These are phyloP conservation scores for Solanum chiquidenum DNA, from an alignment of 257 asterid species.

Conservation along the genomic window DNA sequence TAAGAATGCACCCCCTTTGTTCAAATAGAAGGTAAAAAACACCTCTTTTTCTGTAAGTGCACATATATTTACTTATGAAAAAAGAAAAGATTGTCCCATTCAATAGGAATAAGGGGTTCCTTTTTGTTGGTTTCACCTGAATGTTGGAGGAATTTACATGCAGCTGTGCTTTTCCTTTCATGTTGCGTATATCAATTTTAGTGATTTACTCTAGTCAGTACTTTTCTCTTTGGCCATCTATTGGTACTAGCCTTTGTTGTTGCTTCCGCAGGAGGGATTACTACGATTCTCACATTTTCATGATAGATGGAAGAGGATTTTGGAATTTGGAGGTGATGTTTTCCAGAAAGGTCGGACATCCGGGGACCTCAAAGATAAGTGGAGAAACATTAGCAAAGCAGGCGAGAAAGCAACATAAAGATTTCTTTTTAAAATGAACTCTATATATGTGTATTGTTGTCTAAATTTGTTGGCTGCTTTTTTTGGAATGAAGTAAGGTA, in stretches of 20 bases:
- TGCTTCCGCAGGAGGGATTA: conserved; percentile 44
- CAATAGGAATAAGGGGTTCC: background rate
- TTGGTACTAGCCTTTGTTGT: background rate
- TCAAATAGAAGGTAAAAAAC: background rate
- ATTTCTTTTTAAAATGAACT: background rate
- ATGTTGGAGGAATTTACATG: background rate
- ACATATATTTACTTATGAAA: background rate
- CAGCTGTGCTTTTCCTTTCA: background rate
- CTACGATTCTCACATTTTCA: conserved; percentile 2
- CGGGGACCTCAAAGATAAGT: conserved; percentile 62
- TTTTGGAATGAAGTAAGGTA: background rate
- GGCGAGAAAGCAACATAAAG: background rate
- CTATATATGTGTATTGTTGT: background rate
- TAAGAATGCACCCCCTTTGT: background rate
- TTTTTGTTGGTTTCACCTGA: background rate
- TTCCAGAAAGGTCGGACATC: conserved; percentile 45
- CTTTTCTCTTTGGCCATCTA: background rate
- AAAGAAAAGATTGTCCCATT: background rate
- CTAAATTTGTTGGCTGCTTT: background rate
- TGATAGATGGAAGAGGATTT: conserved; percentile 33
- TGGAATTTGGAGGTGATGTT: conserved; percentile 39
- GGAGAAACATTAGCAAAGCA: conserved; percentile 54
- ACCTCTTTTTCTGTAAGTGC: background rate
- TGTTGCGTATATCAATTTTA: background rate
- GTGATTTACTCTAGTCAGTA: background rate